These are phyloP conservation scores for Rugosomyces carneus DNA, from an alignment of 1,284 basidiomycete species.

Conservation along the genomic window DNA sequence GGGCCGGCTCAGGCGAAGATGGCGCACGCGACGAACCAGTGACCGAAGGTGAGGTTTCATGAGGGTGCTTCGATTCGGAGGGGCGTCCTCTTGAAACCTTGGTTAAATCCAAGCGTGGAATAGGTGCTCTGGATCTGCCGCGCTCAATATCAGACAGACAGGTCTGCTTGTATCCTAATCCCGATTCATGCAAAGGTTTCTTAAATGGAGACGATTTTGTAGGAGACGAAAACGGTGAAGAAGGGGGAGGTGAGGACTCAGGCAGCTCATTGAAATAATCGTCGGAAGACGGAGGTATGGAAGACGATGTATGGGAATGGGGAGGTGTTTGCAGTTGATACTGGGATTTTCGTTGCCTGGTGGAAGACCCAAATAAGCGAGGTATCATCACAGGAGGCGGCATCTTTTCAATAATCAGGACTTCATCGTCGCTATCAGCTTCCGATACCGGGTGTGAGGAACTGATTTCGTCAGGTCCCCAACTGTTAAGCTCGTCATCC, in stretches of 20 bases:
- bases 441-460: conserved; percentile 22
- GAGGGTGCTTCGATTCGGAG: background rate
- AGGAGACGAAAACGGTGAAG: conserved; percentile 12
- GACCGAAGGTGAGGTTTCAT: background rate
- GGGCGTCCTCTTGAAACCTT: conserved; percentile 3
- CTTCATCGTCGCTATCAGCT: conserved; percentile 24
- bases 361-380: background rate
- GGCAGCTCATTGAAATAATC: conserved; percentile 18
- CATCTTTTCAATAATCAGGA: conserved; percentile 17
- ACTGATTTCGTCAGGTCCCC: conserved; percentile 29
- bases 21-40: background rate
- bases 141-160: background rate
- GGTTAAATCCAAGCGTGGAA: conserved; percentile 15
- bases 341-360: conserved; percentile 6
- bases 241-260: conserved; percentile 18
- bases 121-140: background rate
- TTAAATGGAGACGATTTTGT: conserved; percentile 5
- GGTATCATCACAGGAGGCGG: conserved; percentile 10
- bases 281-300: conserved; percentile 15
- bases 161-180: conserved; percentile 1
- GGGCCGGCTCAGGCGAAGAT: background rate
- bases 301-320: conserved; percentile 30
- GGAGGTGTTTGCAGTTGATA: conserved; percentile 37
- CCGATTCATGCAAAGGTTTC: background rate
- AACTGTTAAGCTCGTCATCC: conserved; percentile 39